These are phyloP conservation scores for Podaxis sp. DNA, from an alignment of 768 basidiomycete species.

Conservation along the genomic window DNA sequence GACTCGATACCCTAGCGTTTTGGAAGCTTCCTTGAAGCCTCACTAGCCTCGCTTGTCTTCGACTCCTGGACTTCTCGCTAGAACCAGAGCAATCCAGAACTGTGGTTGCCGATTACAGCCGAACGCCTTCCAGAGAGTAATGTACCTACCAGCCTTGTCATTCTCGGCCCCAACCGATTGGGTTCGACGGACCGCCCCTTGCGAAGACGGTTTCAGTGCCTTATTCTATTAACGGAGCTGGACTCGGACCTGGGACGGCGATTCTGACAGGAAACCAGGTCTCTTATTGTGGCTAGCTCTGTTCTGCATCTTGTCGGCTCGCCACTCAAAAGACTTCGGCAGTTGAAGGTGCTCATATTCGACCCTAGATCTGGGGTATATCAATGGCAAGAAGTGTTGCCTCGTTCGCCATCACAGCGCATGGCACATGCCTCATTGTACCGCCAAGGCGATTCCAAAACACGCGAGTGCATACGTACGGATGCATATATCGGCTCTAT, in stretches of 20 bases:
- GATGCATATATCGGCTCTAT: not conserved
- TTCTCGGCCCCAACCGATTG: not conserved
- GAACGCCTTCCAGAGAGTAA: not conserved
- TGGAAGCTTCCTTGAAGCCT: not conserved
- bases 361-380: not conserved
- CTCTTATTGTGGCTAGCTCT: not conserved
- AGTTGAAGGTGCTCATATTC: not conserved
- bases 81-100: not conserved
- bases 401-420: not conserved
- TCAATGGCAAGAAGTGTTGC: not conserved
- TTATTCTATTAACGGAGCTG: not conserved
- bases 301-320: not conserved
- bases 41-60: not conserved
- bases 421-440: constrained; percentile 5
- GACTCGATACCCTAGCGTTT: not conserved
- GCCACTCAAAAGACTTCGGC: not conserved
- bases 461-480: not conserved
- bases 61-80: not conserved
- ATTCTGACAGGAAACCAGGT: not conserved
- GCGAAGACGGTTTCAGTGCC: not conserved
- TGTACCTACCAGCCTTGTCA: not conserved
- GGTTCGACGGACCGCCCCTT: not conserved
- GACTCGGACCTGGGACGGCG: not conserved
- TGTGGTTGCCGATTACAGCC: not conserved
- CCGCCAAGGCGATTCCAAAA: not conserved